A percentile compares a stretch with the other conserved stretches of the same genome.
Evolutionary conservation across 1,139 yeast species (phyloP).

Genomic region (Tardiomyces blankii): DNA sequence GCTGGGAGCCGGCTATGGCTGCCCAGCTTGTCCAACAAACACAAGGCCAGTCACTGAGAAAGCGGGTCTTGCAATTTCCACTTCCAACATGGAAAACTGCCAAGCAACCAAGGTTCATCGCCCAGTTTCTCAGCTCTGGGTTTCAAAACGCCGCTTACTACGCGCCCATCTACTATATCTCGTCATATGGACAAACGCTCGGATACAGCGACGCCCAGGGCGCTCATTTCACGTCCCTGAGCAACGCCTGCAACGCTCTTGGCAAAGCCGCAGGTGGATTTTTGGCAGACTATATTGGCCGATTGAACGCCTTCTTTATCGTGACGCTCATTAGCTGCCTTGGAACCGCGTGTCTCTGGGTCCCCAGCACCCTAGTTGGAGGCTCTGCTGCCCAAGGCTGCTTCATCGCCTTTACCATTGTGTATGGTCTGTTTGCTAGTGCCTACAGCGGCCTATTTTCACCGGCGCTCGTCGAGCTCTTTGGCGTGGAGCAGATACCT

Average conservation of each 20-base stretch:
- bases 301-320: background rate
- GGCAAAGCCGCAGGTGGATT: background rate
- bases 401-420: background rate
- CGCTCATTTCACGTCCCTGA: background rate
- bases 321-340: background rate
- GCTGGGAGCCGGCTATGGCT: background rate
- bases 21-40: too few relatives aligned
- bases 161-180: background rate
- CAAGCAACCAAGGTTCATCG: background rate
- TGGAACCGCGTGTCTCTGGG: background rate
- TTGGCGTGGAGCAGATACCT: background rate
- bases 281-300: background rate
- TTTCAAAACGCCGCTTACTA: background rate
- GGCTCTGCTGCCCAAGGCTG: too few relatives aligned
- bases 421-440: background rate
- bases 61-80: too few relatives aligned
- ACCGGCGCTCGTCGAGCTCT: background rate
- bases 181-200: background rate
- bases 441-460: background rate
- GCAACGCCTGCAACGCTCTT: background rate
- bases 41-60: too few relatives aligned
- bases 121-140: background rate
- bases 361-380: background rate
- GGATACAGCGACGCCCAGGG: background rate
- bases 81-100: background rate